phyloP scores from a whole-genome alignment of 257 asterid genomes.

The Solanum gracilifrons region DNA sequence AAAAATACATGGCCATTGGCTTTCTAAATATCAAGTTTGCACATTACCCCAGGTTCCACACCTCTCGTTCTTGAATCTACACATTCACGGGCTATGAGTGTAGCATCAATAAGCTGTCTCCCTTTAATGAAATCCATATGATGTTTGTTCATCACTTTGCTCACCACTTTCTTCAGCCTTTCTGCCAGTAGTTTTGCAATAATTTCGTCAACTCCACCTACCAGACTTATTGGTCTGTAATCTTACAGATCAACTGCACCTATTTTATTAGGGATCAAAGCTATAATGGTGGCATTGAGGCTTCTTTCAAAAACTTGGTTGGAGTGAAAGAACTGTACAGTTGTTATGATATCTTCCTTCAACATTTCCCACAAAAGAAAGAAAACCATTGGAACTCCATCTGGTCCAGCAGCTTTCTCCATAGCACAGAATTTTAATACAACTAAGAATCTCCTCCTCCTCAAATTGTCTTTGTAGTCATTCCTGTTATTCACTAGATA shows the following conservation, averaged over 20 bases:
- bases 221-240: background rate
- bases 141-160: background rate
- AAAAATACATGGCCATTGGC: background rate
- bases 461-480: background rate
- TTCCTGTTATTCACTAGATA: background rate
- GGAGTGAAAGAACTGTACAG: background rate
- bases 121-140: background rate
- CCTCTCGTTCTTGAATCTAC: background rate
- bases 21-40: background rate
- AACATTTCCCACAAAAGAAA: background rate
- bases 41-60: background rate
- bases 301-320: background rate
- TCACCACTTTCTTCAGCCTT: background rate
- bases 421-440: background rate
- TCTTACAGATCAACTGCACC: background rate
- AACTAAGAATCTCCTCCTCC: background rate
- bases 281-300: background rate
- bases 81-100: background rate
- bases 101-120: background rate
- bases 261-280: background rate
- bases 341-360: background rate
- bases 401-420: background rate
- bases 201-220: background rate
- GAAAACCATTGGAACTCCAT: background rate
- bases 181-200: background rate